A percentile compares a stretch with the other conserved stretches of the same genome.
Evolutionary conservation across 2,329 filamentous ascomycete species (phyloP).

Genomic region (Nemania abortiva): DNA sequence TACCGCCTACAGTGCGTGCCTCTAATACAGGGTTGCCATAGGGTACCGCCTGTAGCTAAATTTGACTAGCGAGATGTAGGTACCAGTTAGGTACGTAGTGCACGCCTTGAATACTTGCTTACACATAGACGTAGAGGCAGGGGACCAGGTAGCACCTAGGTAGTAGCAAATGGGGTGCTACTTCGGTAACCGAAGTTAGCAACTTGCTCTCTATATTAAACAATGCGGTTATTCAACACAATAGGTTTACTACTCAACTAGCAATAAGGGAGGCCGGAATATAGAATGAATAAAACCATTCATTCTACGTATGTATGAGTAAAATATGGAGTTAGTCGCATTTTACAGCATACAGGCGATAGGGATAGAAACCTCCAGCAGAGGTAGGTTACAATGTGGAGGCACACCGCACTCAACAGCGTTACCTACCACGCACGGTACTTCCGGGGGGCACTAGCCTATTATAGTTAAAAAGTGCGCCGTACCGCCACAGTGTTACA

Average conservation of each 20-base stretch:
- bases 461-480: not conserved
- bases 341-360: not conserved
- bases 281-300: not conserved
- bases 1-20: too few species aligned
- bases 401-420: constrained; percentile 9
- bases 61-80: not conserved
- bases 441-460: constrained; percentile 14
- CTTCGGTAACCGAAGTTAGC: not conserved
- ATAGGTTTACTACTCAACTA: not conserved
- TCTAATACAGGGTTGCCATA: too few species aligned
- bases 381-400: constrained; percentile 5
- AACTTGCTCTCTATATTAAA: not conserved
- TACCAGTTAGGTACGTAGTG: not conserved
- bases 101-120: not conserved
- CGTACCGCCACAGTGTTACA: not conserved
- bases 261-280: not conserved
- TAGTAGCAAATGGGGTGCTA: not conserved
- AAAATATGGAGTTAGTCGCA: not conserved
- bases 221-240: too few species aligned
- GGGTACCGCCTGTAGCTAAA: not conserved
- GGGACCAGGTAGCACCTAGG: not conserved
- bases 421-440: constrained; percentile 26
- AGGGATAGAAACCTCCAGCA: not conserved
- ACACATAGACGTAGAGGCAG: not conserved
- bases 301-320: not conserved